Base-by-base conservation (phyloP, 768 basidiomycete genomes). In the Amanita muscaria region DNA sequence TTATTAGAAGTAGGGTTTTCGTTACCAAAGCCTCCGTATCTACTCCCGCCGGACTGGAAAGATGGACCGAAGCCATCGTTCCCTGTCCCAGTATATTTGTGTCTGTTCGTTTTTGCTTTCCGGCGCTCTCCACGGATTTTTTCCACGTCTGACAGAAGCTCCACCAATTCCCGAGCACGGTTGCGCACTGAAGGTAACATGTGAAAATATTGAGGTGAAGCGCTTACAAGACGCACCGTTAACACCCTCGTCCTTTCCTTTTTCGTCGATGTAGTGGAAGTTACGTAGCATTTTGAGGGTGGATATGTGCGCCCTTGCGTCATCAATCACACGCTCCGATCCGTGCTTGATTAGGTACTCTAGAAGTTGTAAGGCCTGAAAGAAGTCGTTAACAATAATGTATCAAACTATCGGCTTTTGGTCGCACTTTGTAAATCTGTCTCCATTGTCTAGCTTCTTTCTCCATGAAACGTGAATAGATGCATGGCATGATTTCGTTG, bases 391-490 rank as follows among this genome's bases (percentile, higher is more conserved):
- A 50, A 49, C 18, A 37, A 35, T 21, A n/a, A 18, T 34, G 6
- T 24, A 6, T 11, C 12, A 12, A 40, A 12, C 9, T 4, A 22
- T 23, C 16, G 21, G 7, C 7, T 18, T n/a, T 6, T 10, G 22
- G 5, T 12, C n/a, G 12, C 31, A 80, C 90, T 74, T 99, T 99
- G 76, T 99, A 99, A 47, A 99, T 98, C 63, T 99, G 92, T 27
- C 96, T 74, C 96, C 96, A 99, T 59, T 99, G 89, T 16, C 86
- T 72, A 1, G 96, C 96, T 64, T 99, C 96, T 66, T 98, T 98
- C 64, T 98, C 89, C 82, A 93, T 94, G 62, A 94, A 96, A 21
- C 90, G 79, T 7, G 80, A 74, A 63, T 96, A 98, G 53, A 97
- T 96, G 57, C 79, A 81, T 3, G 96, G 94, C 92, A 99, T 97